These are phyloP conservation scores for Piper betle DNA, from an alignment of 164 flowering plant species.

Conservation along the genomic window DNA sequence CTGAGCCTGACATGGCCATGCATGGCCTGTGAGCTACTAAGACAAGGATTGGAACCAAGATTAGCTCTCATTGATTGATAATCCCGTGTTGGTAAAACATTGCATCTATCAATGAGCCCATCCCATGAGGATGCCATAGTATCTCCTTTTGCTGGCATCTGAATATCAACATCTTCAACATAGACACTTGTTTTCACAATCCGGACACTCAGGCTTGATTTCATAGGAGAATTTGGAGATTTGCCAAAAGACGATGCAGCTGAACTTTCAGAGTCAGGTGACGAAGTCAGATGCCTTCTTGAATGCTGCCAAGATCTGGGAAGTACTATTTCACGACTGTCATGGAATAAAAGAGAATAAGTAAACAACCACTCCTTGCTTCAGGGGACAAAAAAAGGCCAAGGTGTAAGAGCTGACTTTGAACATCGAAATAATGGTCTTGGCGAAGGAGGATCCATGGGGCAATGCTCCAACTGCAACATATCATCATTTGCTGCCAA, in stretches of 20 bases:
- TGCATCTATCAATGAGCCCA: conserved; percentile 9
- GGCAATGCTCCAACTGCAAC: conserved; percentile 13
- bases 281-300: conserved; percentile 19
- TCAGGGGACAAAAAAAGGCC: background rate
- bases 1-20: conserved; percentile 10
- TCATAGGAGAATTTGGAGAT: conserved; percentile 14
- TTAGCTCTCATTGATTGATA: conserved; percentile 12
- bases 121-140: conserved; percentile 18
- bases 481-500: conserved; percentile 7
- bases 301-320: conserved; percentile 18
- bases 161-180: conserved; percentile 11
- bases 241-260: conserved; percentile 16
- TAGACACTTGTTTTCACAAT: conserved; percentile 13
- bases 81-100: conserved; percentile 14
- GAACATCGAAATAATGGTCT: conserved; percentile 29
- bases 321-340: conserved; percentile 21
- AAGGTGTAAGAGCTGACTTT: background rate
- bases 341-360: conserved; percentile 2
- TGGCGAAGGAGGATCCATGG: conserved; percentile 20
- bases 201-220: conserved; percentile 12
- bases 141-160: conserved; percentile 4
- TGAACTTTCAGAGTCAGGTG: conserved; percentile 34
- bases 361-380: background rate
- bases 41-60: conserved; percentile 17
- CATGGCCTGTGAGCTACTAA: conserved; percentile 14